A percentile compares a stretch with the other conserved stretches of the same genome.
These are phyloP conservation scores for Pleurotus eryngii DNA, from an alignment of 768 basidiomycete species.

Conservation along the genomic window DNA sequence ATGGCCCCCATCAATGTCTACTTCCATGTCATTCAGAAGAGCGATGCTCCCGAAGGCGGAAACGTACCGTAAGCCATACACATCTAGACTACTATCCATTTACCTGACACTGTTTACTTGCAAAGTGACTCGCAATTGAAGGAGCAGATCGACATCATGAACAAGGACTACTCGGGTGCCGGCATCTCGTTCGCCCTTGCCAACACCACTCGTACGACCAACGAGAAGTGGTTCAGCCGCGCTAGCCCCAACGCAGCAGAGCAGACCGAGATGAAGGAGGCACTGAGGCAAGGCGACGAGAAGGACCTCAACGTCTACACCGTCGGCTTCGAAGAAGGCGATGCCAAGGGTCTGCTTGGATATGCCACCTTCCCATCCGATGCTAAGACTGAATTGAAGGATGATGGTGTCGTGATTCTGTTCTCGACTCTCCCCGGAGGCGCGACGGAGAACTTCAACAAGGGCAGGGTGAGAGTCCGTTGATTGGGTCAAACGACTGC, in stretches of 20 bases:
- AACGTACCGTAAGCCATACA: slow-evolving; percentile 34
- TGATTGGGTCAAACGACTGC: slow-evolving; percentile 15
- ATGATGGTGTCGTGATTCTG: slow-evolving; percentile 49
- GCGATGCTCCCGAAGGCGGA: slow-evolving; percentile 32
- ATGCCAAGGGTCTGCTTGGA: slow-evolving; percentile 43
- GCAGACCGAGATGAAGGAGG: slow-evolving; percentile 48
- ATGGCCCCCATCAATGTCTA: slow-evolving; percentile 19
- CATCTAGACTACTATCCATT: background rate
- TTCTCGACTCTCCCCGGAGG: slow-evolving; percentile 44
- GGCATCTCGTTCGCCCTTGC: slow-evolving; percentile 40
- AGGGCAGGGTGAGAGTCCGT: slow-evolving; percentile 28
- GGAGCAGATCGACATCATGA: slow-evolving; percentile 38
- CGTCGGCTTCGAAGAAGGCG: slow-evolving; percentile 40
- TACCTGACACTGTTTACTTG: slow-evolving; percentile 2
- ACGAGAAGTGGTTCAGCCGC: slow-evolving; percentile 45
- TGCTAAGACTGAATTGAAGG: slow-evolving; percentile 33
- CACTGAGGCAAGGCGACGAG: slow-evolving; percentile 38
- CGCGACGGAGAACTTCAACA: slow-evolving; percentile 36
- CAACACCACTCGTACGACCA: slow-evolving; percentile 38
- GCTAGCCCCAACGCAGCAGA: slow-evolving; percentile 29
- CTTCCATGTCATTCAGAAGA: slow-evolving; percentile 32
- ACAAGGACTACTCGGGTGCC: slow-evolving; percentile 33
- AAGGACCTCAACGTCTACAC: slow-evolving; percentile 48
- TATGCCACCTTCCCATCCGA: slow-evolving; percentile 51
- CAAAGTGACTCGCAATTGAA: slow-evolving; percentile 33